Evolutionary conservation across 2,329 filamentous ascomycete species (phyloP), one percentile per base, ranked within the genome.

Genomic region (Monosporascus sp.): DNA sequence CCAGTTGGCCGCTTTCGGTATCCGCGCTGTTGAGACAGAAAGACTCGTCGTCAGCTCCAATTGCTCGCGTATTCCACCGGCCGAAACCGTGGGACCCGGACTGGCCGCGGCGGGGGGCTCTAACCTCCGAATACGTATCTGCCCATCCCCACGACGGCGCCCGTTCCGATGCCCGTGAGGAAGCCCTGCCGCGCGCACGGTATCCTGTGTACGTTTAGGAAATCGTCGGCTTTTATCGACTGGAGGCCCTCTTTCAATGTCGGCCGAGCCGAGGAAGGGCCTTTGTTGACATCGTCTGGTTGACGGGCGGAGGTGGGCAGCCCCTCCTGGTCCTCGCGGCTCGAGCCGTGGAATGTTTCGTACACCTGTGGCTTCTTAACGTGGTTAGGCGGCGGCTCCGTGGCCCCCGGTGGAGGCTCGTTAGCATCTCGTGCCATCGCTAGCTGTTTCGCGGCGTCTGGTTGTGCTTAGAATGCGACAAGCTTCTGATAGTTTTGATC

Each of bases 121-220:
- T 61, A 76, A 95, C 91, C 87, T 74, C 88, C 85, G 60, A 91
- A 72, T 22, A 97, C 77, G 63, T 86, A 88, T 58, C 87, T 82
- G 52, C 92, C 64, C 54, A 85, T 87, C 52, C 92, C 93, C 35
- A 90, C 72, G 4, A 81, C 87, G 58, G 91, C 88, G 3, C 90
- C 94, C 2, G 83, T 80, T 1, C 84, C 88, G 63, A 99, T 95
- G 24, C 91, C 94, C 1, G 88, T 85, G 61, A 97, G 74, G 51
- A 96, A 77, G 2, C 89, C 87, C 66, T 96, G 87, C 56, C 92
- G 80, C 20, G 90, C 88, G 70, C 94, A 97, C 0, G 93, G 93
- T 53, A 85, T 81, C 70, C 88, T 87, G 69, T 92, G 86, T 51
- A 95, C 76, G 45, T 84, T 82, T 45, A 83, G 70, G 58, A 92